Base-by-base conservation (phyloP, 2,329 filamentous ascomycete genomes). In the Botryotinia narcissicola region DNA sequence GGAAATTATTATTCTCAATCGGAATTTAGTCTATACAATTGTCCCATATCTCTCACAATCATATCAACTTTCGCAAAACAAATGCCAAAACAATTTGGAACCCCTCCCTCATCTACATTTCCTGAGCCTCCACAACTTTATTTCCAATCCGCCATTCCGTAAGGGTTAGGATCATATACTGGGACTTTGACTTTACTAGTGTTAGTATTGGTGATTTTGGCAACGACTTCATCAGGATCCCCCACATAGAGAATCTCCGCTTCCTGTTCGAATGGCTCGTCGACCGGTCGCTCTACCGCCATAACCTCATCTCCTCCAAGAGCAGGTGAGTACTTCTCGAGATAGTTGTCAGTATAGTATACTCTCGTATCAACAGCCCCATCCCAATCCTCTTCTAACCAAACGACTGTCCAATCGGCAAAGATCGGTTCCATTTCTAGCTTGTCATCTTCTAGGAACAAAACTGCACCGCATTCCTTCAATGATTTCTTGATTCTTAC, bases 331-430 rank as follows among this genome's bases (percentile, higher is more conserved):
- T 61, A 70, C 18, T 42, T 61, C 29, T 62, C 40, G 14, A 44
- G 57, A 44, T 61, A 54, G 9, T 68, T n/a, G 9, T 68, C 35
- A 2, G 64, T 68, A 44, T 69, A 42, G 3, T 42, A 40, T 1
- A 20, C 14, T 57, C 48, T 69, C 10, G 66, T 69, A 29, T 69
- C 48, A 32, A 57, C 40, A 9, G n/a, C 25, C 18, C 68, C 68
- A 70, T 70, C 40, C 68, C 68, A 70, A 22, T 63, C 40, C 54
- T 63, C 22, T 35, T 60, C 59, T 5, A 63, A 46, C 68, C 68
- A 70, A 46, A 51, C 69, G 9, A 63, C 40, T 2, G 60, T 73
- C 42, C 37, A 62, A 35, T 73, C 71, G 18, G 44, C 60, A 42
- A 74, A 59, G 1, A 42, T 16, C 8, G 66, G 66, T 16, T 60